Evolutionary conservation across 768 basidiomycete genomes (phyloP).

Genomic region (Tylopilus vinaceipallidus): DNA sequence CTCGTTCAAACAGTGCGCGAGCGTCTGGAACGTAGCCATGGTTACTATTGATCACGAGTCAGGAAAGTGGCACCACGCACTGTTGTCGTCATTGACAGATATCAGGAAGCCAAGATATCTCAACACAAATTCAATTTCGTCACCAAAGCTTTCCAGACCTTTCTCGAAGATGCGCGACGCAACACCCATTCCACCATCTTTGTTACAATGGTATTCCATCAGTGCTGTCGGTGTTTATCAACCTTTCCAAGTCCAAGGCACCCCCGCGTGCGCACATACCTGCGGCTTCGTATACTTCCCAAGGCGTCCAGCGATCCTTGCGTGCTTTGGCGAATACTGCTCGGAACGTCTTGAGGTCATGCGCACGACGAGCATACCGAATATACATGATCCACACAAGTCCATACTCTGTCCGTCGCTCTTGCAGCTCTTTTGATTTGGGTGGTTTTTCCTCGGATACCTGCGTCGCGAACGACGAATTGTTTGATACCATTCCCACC

Average conservation of each 20-base stretch:
- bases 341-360: constrained; percentile 80
- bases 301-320: constrained; percentile 71
- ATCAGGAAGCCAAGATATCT: constrained; percentile 92
- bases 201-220: constrained; percentile 92
- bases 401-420: constrained; percentile 65
- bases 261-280: constrained; percentile 45
- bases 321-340: constrained; percentile 79
- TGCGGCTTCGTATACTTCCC: constrained; percentile 93
- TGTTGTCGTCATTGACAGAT: constrained; percentile 92
- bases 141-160: constrained; percentile 79
- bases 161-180: constrained; percentile 93
- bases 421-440: constrained; percentile 52
- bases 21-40: constrained; percentile 62
- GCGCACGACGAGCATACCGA: constrained; percentile 85
- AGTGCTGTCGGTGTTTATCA: constrained; percentile 52
- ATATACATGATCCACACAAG: constrained; percentile 89
- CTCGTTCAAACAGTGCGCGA: constrained; percentile 90
- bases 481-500: constrained; percentile 36
- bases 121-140: constrained; percentile 82
- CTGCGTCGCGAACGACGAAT: constrained; percentile 51
- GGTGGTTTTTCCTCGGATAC: constrained; percentile 50
- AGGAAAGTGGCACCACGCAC: constrained; percentile 45
- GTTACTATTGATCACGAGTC: not conserved
- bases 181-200: constrained; percentile 66
- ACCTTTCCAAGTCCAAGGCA: not conserved